These are phyloP conservation scores for Goffeauzyma gilvescens DNA, from an alignment of 768 basidiomycete species.

Conservation along the genomic window DNA sequence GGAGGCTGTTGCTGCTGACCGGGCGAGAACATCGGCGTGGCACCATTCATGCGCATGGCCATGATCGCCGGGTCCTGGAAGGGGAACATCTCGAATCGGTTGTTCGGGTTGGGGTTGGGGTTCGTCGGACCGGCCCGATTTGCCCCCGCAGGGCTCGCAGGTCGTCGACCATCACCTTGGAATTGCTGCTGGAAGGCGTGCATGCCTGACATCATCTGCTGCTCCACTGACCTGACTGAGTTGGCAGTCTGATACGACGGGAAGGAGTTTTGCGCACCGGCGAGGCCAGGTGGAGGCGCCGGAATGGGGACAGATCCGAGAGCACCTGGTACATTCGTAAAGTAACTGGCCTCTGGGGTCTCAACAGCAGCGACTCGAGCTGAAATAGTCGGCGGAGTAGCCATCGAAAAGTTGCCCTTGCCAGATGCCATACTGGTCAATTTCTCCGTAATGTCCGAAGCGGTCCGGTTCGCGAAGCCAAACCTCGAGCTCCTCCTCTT, in stretches of 20 bases:
- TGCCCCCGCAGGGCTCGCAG: slow-evolving; percentile 6
- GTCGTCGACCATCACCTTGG: slow-evolving; percentile 6
- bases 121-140: neutral
- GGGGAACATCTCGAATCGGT: slow-evolving; percentile 3
- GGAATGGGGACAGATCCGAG: neutral
- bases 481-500: slow-evolving; percentile 7
- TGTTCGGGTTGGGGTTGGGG: neutral
- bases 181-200: slow-evolving; percentile 11
- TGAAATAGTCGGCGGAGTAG: slow-evolving; percentile 5
- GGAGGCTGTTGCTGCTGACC: neutral
- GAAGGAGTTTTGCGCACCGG: neutral
- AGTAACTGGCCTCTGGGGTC: neutral
- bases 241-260: slow-evolving; percentile 1
- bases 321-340: neutral
- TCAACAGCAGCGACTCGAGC: slow-evolving; percentile 1
- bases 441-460: neutral
- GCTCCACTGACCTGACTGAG: slow-evolving; percentile 1
- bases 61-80: slow-evolving; percentile 12
- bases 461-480: slow-evolving; percentile 7
- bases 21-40: neutral
- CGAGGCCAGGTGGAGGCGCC: slow-evolving; percentile 9
- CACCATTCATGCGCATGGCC: slow-evolving; percentile 3
- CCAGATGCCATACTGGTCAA: slow-evolving; percentile 1
- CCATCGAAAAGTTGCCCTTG: neutral
- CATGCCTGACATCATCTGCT: slow-evolving; percentile 5